A percentile compares a stretch with the other conserved stretches of the same genome.
Conservation (phyloP, 1,284 basidiomycete species). For the Sporisorium iseilematis-ciliati region DNA sequence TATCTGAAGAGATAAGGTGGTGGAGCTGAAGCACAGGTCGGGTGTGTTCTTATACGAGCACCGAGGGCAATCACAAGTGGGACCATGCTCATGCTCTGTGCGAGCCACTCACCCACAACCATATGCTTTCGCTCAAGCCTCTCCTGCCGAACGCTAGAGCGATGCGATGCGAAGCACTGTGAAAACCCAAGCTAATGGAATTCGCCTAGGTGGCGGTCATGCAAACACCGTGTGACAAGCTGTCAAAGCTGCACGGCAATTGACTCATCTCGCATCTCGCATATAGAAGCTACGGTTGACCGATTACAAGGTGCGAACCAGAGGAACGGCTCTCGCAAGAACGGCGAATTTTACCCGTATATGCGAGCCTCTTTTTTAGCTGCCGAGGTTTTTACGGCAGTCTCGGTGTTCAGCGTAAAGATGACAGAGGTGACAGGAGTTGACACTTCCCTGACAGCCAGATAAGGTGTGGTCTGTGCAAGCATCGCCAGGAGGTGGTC, state of each 20-base stretch:
- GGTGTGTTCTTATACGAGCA: too few relatives aligned
- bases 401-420: background rate
- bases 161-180: background rate
- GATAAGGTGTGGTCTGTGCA: background rate
- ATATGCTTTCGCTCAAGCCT: too few relatives aligned
- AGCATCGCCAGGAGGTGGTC: background rate
- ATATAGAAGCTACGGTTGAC: background rate
- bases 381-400: slow-evolving; percentile 1
- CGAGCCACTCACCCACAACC: background rate
- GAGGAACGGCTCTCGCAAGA: background rate
- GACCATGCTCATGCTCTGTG: background rate
- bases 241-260: background rate
- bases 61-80: background rate
- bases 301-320: background rate
- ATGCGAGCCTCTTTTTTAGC: slow-evolving; percentile 2
- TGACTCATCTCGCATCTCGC: slow-evolving; percentile 10
- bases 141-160: background rate
- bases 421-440: too few relatives aligned
- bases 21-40: too few relatives aligned
- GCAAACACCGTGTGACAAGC: background rate
- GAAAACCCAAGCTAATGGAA: background rate
- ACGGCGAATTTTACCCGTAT: background rate
- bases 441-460: slow-evolving; percentile 12
- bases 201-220: background rate
- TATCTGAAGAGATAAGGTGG: too few relatives aligned